Evolutionary conservation across 2,329 filamentous ascomycete genomes (phyloP).

Genomic region (Trichoderma sp.): DNA sequence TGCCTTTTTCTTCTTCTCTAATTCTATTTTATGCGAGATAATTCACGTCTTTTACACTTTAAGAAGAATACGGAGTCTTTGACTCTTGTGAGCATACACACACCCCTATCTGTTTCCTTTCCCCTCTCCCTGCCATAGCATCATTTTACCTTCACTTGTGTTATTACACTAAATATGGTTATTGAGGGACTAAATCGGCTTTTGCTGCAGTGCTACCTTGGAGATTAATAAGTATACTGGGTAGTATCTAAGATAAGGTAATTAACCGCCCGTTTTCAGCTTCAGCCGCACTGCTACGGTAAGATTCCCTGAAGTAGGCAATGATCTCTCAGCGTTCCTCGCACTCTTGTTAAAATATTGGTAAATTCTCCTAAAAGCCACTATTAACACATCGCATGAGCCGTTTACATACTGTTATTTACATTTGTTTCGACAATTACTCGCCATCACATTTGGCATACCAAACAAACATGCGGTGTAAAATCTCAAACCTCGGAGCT

Average conservation of each 20-base stretch:
- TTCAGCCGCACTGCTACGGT: background rate
- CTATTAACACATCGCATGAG: too few relatives aligned
- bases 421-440: background rate
- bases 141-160: background rate
- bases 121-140: background rate
- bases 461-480: too few relatives aligned
- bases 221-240: too few relatives aligned
- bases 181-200: background rate
- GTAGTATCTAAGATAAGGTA: too few relatives aligned
- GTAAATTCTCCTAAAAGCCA: too few relatives aligned
- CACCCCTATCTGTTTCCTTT: background rate
- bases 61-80: background rate
- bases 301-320: too few relatives aligned
- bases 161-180: background rate
- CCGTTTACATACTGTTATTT: background rate
- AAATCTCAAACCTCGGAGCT: too few relatives aligned
- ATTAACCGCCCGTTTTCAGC: background rate
- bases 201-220: background rate
- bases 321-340: background rate
- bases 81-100: too few relatives aligned
- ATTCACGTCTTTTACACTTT: background rate
- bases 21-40: background rate
- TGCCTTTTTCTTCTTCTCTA: background rate
- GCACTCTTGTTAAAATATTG: background rate
- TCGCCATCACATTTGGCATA: too few relatives aligned